Conservation (phyloP, 331 rosid species). For the Pyracantha coccinea region DNA sequence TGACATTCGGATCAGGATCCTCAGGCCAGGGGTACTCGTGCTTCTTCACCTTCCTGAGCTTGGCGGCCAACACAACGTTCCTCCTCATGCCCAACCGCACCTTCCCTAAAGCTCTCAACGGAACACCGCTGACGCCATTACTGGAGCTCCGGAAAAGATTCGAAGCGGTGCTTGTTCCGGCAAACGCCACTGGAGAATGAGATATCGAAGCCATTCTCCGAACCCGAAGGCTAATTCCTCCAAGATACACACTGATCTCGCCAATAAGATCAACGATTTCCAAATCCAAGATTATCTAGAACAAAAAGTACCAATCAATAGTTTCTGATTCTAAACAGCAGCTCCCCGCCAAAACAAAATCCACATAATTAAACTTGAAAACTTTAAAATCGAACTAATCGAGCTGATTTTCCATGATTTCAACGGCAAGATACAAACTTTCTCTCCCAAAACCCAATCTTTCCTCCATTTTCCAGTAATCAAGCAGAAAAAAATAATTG, state of each 20-base stretch:
- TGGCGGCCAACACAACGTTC: constrained; percentile 47
- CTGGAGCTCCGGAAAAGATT: constrained; percentile 78
- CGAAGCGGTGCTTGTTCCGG: constrained; percentile 47
- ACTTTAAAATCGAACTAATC: not conserved
- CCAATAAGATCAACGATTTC: constrained; percentile 23
- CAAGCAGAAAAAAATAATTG: not conserved
- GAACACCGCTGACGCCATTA: constrained; percentile 54
- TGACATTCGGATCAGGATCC: constrained; percentile 79
- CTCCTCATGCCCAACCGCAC: constrained; percentile 34
- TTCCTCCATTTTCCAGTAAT: not conserved
- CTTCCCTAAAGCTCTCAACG: constrained; percentile 65
- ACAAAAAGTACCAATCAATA: too few relatives aligned
- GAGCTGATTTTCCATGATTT: not conserved
- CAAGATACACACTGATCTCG: constrained; percentile 28
- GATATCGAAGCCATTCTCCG: constrained; percentile 66
- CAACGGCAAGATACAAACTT: not conserved
- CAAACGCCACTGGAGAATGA: constrained; percentile 35
- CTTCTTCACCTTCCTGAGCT: constrained; percentile 67
- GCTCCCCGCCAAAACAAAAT: constrained; percentile 5
- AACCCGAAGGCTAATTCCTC: constrained; percentile 14
- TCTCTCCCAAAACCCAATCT: not conserved
- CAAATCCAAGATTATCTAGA: not conserved
- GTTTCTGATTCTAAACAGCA: not conserved
- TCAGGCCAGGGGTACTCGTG: constrained; percentile 79
- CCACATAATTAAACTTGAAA: not conserved